These are phyloP conservation scores for Penicillium argentinense DNA, from an alignment of 495 filamentous ascomycete species.

Conservation along the genomic window DNA sequence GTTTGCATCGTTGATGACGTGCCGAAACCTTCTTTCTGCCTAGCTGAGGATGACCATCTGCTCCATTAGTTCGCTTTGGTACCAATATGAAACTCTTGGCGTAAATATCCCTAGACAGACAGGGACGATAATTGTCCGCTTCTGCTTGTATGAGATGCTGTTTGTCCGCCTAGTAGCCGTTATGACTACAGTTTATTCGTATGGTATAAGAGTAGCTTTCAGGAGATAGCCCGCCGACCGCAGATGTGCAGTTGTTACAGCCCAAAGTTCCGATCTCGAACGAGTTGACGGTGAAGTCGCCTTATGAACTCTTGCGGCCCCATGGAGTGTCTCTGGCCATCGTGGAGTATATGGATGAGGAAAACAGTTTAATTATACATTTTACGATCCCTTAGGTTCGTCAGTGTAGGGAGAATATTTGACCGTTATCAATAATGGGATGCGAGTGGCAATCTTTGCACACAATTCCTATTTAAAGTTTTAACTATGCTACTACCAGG, in stretches of 20 bases:
- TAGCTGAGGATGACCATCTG: conserved; percentile 27
- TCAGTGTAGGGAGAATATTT: too few species aligned
- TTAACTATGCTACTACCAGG: too few species aligned
- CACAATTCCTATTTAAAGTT: too few species aligned
- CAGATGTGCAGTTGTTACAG: conserved; percentile 28
- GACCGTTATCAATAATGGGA: too few species aligned
- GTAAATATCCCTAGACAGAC: conserved; percentile 24
- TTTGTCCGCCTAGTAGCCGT: conserved; percentile 26
- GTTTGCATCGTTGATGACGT: conserved; percentile 20
- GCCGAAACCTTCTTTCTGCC: conserved; percentile 23
- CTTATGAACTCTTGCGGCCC: conserved; percentile 18
- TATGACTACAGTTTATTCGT: conserved; percentile 29
- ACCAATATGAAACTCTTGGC: conserved; percentile 24
- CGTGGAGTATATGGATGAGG: too few species aligned
- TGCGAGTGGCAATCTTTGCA: too few species aligned
- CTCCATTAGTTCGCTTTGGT: conserved; percentile 23
- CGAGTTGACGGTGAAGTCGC: conserved; percentile 23
- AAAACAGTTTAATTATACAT: too few species aligned
- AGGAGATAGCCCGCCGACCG: conserved; percentile 28
- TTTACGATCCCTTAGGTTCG: too few species aligned
- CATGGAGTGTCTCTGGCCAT: conserved; percentile 14
- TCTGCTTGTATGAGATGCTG: conserved; percentile 24
- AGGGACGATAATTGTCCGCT: conserved; percentile 24
- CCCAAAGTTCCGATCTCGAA: conserved; percentile 15
- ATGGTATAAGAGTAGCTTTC: conserved; percentile 27